Base-by-base conservation (phyloP, 305 asterid species). In the Rubia peregrina region DNA sequence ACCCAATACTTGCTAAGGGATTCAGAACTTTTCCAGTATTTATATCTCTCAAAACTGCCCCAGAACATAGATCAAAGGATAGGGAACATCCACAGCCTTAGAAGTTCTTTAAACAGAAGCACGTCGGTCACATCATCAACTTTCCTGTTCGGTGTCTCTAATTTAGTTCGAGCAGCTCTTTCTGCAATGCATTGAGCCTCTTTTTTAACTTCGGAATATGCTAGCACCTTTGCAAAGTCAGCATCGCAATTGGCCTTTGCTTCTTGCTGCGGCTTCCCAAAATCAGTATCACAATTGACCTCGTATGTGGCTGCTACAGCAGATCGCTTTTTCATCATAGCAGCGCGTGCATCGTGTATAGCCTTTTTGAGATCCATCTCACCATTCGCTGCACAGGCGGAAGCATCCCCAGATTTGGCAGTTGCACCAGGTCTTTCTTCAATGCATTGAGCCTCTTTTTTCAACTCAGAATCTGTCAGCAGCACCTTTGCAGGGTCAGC, bases 271-370 rank as follows among this genome's bases (percentile, higher is more conserved):
- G 79, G 33, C 68, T 68, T 83, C 43, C 61, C 56, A 60, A 81
- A 79, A 72, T 33, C 38, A 33, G 38, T 33, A 33, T 33, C 38
- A 33, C 38, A 33, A 33, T 33, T 33, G 38, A 33, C 38, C 38
- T 33, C 0, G 38, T 6, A 3, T 4, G 38, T 92, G 71, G 81
- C 93, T 30, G 96, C 96, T 0, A 1, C 30, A 26, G 30, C 26
- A 8, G 26, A 55, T 9, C 9, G 0, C 30, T 55, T n/a, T 55
- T 55, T 55, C 26, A 55, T n/a, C 61, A 77, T 84, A 57, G 97
- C 97, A 48, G 82, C 90, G 33, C 97, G 89, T 73, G 97, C 97
- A 62, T 80, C 93, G 30, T 95, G 87, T 73, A 85, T 77, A 17
- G 96, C 98, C 83, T 83, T 88, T 70, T 76, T 79, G 7, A 94